Percentiles rank a stretch among this genome's conserved stretches.
phyloP scores from a whole-genome alignment of 1,139 yeast species.

The Geotrichum aggregatum region DNA sequence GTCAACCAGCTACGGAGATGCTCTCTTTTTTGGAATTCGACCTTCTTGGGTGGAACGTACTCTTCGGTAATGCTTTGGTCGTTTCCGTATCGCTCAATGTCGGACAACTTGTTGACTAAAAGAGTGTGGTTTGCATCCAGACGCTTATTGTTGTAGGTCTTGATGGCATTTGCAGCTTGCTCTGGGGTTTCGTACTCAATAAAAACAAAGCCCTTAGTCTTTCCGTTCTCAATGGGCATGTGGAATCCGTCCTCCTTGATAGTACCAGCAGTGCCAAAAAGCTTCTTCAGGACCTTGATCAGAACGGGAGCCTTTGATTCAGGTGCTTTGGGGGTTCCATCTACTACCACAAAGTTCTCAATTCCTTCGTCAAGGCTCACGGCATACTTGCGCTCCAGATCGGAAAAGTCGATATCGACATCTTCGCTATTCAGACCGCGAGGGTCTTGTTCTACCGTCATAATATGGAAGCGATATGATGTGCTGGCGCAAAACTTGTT shows the following conservation, averaged over 20 bases:
- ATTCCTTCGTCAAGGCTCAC: conserved; percentile 59
- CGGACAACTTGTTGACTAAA: conserved; percentile 75
- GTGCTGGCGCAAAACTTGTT: neutral
- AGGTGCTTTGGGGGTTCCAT: conserved; percentile 95
- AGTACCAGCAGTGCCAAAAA: conserved; percentile 69
- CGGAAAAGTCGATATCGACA: conserved; percentile 66
- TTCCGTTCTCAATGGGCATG: conserved; percentile 72
- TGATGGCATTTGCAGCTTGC: conserved; percentile 75
- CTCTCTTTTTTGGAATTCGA: conserved; percentile 69
- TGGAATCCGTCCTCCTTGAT: conserved; percentile 63
- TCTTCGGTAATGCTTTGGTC: conserved; percentile 61
- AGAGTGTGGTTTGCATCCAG: conserved; percentile 91
- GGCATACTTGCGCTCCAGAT: conserved; percentile 72
- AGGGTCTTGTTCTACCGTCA: conserved; percentile 16
- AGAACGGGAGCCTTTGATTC: conserved; percentile 81
- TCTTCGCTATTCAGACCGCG: conserved; percentile 19
- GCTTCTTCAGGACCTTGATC: conserved; percentile 77
- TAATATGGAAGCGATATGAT: neutral
- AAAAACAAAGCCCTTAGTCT: conserved; percentile 82
- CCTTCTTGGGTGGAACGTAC: conserved; percentile 65
- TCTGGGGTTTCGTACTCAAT: conserved; percentile 70
- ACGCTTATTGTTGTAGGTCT: conserved; percentile 78
- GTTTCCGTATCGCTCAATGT: conserved; percentile 75
- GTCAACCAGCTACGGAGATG: conserved; percentile 88
- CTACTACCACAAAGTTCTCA: conserved; percentile 80